A percentile compares a stretch with the other conserved stretches of the same genome.
Evolutionary conservation across 2,329 filamentous ascomycete species (phyloP).

Genomic region (Diaporthe caulivora): DNA sequence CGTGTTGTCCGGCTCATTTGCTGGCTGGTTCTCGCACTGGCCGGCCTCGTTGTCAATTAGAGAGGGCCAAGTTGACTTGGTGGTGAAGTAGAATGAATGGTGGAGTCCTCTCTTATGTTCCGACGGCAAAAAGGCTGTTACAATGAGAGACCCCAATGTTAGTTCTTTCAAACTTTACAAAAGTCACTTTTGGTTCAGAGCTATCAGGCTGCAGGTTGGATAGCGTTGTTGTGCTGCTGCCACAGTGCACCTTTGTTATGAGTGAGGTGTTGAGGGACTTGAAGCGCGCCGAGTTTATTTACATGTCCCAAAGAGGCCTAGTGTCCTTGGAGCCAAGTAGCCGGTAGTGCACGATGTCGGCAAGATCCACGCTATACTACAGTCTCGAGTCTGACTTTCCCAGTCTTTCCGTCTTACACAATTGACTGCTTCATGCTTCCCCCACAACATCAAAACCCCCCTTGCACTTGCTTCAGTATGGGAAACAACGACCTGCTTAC

Average conservation of each 20-base stretch:
- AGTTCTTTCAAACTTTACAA: neutral
- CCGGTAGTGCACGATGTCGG: neutral
- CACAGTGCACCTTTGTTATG: neutral
- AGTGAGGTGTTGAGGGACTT: neutral
- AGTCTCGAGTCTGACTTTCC: neutral
- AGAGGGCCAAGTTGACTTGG: neutral
- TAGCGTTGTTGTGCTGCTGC: neutral
- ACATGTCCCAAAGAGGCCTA: conserved; percentile 25
- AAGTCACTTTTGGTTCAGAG: neutral
- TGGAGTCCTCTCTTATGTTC: neutral
- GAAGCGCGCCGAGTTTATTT: conserved; percentile 29
- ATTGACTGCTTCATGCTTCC: neutral
- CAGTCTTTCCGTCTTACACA: neutral
- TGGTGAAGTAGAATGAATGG: neutral
- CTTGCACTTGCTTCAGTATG: conserved; percentile 46
- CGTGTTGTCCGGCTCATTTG: neutral
- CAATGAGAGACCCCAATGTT: neutral
- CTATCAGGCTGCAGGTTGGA: too few species aligned
- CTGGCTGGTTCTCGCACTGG: neutral
- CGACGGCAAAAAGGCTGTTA: too few species aligned
- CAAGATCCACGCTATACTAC: neutral
- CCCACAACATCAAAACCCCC: neutral
- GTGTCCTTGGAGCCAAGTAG: neutral
- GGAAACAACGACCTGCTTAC: conserved; percentile 66
- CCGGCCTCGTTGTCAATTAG: neutral